Evolutionary conservation across 768 basidiomycete genomes (phyloP).

Genomic region (Panellus pusillus): DNA sequence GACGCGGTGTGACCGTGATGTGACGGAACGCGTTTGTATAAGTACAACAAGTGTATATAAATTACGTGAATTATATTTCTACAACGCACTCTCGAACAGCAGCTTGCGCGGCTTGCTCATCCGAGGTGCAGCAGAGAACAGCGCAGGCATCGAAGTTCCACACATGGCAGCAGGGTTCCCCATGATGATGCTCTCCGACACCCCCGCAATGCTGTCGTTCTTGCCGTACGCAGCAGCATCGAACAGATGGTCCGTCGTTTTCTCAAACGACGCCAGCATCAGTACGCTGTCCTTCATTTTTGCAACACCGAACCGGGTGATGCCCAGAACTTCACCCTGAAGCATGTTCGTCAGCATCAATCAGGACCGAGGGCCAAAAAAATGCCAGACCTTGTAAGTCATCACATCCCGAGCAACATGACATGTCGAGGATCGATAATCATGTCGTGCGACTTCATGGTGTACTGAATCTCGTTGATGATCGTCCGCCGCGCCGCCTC

Average conservation of each 20-base stretch:
- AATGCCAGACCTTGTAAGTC: conserved; percentile 80
- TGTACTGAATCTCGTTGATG: conserved; percentile 95
- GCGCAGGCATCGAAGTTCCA: conserved; percentile 85
- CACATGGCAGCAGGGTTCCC: conserved; percentile 93
- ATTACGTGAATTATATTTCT: conserved; percentile 17
- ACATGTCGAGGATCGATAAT: conserved; percentile 98
- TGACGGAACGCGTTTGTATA: conserved; percentile 16
- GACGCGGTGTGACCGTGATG: neutral
- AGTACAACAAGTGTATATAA: neutral
- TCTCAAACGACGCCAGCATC: conserved; percentile 99
- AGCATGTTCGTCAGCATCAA: neutral
- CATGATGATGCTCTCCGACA: conserved; percentile 99
- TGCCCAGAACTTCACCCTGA: conserved; percentile 95
- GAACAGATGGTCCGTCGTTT: conserved; percentile 98
- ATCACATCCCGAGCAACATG: conserved; percentile 99
- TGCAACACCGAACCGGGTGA: conserved; percentile 97
- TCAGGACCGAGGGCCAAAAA: neutral
- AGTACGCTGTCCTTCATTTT: conserved; percentile 99
- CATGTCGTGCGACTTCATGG: conserved; percentile 97
- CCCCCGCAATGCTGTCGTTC: conserved; percentile 91
- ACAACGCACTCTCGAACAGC: conserved; percentile 50
- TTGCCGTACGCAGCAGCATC: conserved; percentile 97
- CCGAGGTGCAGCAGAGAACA: conserved; percentile 44
- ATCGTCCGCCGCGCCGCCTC: conserved; percentile 94
- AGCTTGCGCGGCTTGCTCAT: conserved; percentile 51